These are phyloP conservation scores for Gnomoniopsis smithogilvyi DNA, from an alignment of 2,329 filamentous ascomycete species.

Conservation along the genomic window DNA sequence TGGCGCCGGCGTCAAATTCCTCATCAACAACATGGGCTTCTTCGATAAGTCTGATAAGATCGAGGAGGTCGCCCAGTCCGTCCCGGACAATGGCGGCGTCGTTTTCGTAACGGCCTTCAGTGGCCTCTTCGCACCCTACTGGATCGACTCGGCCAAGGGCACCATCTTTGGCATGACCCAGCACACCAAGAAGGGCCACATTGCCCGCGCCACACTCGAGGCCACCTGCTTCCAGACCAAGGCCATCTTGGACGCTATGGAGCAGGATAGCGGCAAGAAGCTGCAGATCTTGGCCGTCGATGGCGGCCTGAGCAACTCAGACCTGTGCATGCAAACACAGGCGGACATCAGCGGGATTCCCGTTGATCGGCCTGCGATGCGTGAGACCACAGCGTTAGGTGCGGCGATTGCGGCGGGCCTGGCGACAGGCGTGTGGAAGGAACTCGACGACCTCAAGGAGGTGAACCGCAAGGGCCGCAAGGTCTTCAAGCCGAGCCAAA, in stretches of 20 bases:
- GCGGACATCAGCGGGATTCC: conserved; percentile 80
- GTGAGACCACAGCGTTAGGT: conserved; percentile 84
- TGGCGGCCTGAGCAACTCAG: conserved; percentile 84
- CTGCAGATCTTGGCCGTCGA: conserved; percentile 78
- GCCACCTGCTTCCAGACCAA: conserved; percentile 92
- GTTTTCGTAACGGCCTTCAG: conserved; percentile 89
- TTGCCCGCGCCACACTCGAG: conserved; percentile 85
- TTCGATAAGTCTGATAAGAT: conserved; percentile 49
- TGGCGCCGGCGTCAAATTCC: conserved; percentile 75
- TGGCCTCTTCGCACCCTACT: conserved; percentile 88
- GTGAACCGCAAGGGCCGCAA: conserved; percentile 69
- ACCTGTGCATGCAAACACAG: conserved; percentile 89
- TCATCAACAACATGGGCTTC: conserved; percentile 62
- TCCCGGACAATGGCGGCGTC: conserved; percentile 74
- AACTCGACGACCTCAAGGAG: conserved; percentile 68
- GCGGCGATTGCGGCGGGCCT: conserved; percentile 89
- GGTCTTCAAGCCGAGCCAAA: conserved; percentile 66
- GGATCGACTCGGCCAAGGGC: conserved; percentile 89
- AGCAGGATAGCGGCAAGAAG: conserved; percentile 74
- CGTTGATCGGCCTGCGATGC: conserved; percentile 81
- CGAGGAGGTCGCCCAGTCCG: conserved; percentile 47
- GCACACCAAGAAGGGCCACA: conserved; percentile 80
- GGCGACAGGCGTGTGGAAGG: conserved; percentile 74
- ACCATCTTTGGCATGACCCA: conserved; percentile 86
- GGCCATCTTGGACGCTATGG: conserved; percentile 89